Evolutionary conservation across 441 rosid genomes (phyloP), one percentile per base, ranked within the genome.

Genomic region (Brassica hybrid): DNA sequence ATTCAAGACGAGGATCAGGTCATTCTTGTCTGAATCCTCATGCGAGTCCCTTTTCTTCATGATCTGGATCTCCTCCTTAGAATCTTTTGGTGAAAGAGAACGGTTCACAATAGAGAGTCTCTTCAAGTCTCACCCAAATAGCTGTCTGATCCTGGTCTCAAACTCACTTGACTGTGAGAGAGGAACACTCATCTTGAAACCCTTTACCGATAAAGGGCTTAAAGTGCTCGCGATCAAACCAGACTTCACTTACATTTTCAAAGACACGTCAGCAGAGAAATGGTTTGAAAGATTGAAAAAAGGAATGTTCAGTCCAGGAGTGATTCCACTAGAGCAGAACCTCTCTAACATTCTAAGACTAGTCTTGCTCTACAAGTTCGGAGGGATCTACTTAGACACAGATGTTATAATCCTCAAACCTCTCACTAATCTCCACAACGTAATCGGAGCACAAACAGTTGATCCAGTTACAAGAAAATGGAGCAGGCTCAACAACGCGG

Each of bases 51-150:
- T 84, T 48, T 86, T 94, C 82, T 94, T 94, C 86, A 91, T 94
- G 95, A 94, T 97, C 4, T 91, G 97, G 97, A 94, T 92, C 76
- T 90, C 94, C 34, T 83, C 93, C 9, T 62, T 86, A 0, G 84
- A 83, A 18, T 85, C 92, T 43, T 90, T 91, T 60, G 86, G 94
- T 66, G 83, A 83, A 0, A 67, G 97, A 73, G 98, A 92, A 58
- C 16, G 75, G 21, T 79, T 92, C 70, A 80, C 83, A 1, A 27
- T 92, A 8, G 93, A 92, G 79, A 89, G 92, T 34, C 73, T 92
- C 74, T 91, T 91, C 76, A 88, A 85, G 45, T 85, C 84, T 3
- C 86, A 94, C 69, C 87, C 87, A 60, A 66, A 80, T 48, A 65
- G 77, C 62, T 94, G 98, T 58, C 81, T 94, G 32, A 84, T 88